Evolutionary conservation across 441 rosid species (phyloP).

Genomic region (Biscutella laevigata): DNA sequence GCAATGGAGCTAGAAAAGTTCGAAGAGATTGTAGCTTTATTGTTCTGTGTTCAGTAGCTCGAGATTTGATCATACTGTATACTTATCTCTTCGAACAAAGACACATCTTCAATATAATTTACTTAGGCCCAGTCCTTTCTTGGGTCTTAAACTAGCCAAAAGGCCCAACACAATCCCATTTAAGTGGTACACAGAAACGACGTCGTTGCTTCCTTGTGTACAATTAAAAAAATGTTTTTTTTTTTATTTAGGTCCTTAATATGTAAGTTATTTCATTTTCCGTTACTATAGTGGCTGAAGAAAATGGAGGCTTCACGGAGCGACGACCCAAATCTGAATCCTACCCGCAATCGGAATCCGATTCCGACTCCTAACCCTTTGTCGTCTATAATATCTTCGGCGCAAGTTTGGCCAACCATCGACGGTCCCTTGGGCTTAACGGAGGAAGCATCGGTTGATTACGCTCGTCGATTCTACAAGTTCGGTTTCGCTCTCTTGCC

Average conservation of each 20-base stretch:
- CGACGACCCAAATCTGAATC: conserved; percentile 21
- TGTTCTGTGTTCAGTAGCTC: not conserved
- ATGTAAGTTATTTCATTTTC: not conserved
- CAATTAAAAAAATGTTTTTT: not conserved
- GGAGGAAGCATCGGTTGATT: conserved; percentile 70
- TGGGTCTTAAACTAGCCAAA: not conserved
- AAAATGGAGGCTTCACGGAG: conserved; percentile 52
- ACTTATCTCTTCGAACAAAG: too few species aligned
- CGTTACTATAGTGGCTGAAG: not conserved
- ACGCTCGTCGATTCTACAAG: conserved; percentile 76
- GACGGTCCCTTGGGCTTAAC: conserved; percentile 85
- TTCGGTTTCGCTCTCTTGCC: conserved; percentile 85
- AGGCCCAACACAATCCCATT: too few species aligned
- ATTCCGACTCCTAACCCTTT: conserved; percentile 13
- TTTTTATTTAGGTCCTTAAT: not conserved
- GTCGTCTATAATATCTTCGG: conserved; percentile 35
- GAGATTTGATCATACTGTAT: not conserved
- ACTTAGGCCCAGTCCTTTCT: not conserved
- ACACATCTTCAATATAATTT: too few species aligned
- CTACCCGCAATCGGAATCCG: conserved; percentile 4
- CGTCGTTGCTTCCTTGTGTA: not conserved
- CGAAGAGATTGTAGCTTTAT: conserved; percentile 1
- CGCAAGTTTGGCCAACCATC: conserved; percentile 83
- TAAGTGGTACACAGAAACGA: not conserved
- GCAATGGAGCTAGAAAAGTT: not conserved